Evolutionary conservation across 2,329 filamentous ascomycete species (phyloP).

Genomic region (Lithohypha guttulata): DNA sequence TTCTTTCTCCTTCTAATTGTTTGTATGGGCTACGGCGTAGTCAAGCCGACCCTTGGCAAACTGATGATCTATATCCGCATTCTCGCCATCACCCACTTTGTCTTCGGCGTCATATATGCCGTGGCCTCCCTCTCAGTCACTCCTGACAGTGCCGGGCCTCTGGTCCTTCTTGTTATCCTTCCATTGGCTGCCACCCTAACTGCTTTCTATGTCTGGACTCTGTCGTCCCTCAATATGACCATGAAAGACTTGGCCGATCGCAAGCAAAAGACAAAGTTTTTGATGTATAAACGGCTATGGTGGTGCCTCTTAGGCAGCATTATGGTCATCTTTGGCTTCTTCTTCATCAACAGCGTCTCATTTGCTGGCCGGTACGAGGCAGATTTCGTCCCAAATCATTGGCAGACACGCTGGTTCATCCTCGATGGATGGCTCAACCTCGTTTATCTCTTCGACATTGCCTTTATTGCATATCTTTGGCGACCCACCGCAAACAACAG

Average conservation of each 20-base stretch:
- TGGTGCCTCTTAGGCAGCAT: constrained; percentile 92
- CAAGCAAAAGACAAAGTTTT: constrained; percentile 83
- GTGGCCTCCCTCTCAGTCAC: constrained; percentile 80
- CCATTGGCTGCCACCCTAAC: constrained; percentile 86
- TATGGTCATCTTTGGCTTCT: constrained; percentile 92
- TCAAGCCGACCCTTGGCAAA: constrained; percentile 81
- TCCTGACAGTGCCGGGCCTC: constrained; percentile 76
- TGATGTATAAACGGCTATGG: constrained; percentile 98
- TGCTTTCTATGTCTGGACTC: constrained; percentile 96
- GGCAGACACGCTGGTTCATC: constrained; percentile 96
- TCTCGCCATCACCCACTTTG: constrained; percentile 82
- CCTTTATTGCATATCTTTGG: constrained; percentile 92
- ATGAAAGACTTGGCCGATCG: constrained; percentile 93
- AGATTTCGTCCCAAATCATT: constrained; percentile 90
- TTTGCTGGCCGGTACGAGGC: constrained; percentile 77
- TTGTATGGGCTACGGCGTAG: constrained; percentile 98
- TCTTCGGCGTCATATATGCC: constrained; percentile 81
- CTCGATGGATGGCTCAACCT: constrained; percentile 95
- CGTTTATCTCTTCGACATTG: constrained; percentile 88
- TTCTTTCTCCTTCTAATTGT: constrained; percentile 97
- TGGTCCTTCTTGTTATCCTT: constrained; percentile 85
- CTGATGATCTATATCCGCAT: constrained; percentile 91
- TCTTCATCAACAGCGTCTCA: constrained; percentile 95
- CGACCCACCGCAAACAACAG: constrained; percentile 92
- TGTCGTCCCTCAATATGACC: constrained; percentile 87